Conservation (phyloP, 1,284 basidiomycete species). For the Golubevia pallescens region DNA sequence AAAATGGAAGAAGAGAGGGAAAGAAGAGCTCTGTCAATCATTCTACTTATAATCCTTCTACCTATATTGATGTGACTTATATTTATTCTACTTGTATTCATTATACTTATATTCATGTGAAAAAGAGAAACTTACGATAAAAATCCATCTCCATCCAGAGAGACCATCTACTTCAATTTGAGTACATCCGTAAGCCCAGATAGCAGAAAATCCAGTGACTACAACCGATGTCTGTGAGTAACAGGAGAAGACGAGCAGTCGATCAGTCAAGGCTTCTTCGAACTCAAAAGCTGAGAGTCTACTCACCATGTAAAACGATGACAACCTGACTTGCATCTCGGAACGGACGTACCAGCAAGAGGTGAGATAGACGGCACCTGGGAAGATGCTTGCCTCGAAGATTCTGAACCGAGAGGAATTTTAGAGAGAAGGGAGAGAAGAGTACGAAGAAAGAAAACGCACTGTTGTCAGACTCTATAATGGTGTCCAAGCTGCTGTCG, state of each 20-base stretch:
- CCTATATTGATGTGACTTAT: too few relatives aligned
- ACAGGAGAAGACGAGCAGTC: constrained; percentile 12
- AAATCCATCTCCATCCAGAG: constrained; percentile 60
- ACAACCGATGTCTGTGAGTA: constrained; percentile 53
- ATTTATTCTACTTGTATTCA: too few relatives aligned
- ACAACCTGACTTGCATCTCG: constrained; percentile 65
- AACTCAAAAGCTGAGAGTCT: constrained; percentile 17
- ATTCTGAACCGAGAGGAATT: constrained; percentile 12
- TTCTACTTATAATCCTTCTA: too few relatives aligned
- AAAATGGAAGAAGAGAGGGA: constrained; percentile 13
- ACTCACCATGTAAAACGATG: constrained; percentile 65
- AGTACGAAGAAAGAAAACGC: constrained; percentile 1
- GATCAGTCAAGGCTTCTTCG: background rate
- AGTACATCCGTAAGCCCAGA: constrained; percentile 64
- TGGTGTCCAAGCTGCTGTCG: constrained; percentile 4
- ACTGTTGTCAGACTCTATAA: background rate
- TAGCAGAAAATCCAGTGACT: constrained; percentile 66
- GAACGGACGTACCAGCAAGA: constrained; percentile 67
- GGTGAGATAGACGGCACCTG: constrained; percentile 65
- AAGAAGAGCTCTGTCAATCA: too few relatives aligned
- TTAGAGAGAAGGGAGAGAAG: background rate
- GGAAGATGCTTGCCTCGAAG: constrained; percentile 55
- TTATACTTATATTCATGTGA: too few relatives aligned
- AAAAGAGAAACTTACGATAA: too few relatives aligned
- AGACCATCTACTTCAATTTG: constrained; percentile 36